phyloP scores from a whole-genome alignment of 345 rosid genomes.

The Populus deltoides region DNA sequence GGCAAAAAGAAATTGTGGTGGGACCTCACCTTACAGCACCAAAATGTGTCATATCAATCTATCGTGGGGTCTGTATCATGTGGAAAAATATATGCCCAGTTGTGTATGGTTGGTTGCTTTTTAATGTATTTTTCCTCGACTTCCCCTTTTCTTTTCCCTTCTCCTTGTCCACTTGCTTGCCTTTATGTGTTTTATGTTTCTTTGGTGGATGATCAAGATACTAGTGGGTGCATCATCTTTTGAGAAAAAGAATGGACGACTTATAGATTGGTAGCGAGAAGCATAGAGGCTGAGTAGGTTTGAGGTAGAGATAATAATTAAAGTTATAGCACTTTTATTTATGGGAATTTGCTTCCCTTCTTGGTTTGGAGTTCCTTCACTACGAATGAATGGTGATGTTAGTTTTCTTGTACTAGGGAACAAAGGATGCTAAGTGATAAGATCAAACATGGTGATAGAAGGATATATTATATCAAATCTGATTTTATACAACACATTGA shows the following conservation, averaged over 20 bases:
- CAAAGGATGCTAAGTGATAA: not conserved
- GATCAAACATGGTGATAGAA: not conserved
- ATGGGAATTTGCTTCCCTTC: not conserved
- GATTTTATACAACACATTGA: not conserved
- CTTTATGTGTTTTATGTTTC: not conserved
- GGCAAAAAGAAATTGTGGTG: constrained; percentile 44
- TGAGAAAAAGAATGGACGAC: not conserved
- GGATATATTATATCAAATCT: not conserved
- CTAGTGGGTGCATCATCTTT: not conserved
- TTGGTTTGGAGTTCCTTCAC: too few species aligned
- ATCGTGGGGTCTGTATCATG: constrained; percentile 36
- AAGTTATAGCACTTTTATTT: not conserved
- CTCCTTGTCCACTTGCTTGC: not conserved
- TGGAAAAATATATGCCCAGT: constrained; percentile 11
- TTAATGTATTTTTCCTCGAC: not conserved
- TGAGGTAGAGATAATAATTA: not conserved
- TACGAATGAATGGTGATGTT: not conserved
- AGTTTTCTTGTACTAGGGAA: not conserved
- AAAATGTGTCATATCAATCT: constrained; percentile 8
- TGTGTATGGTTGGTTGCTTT: constrained; percentile 19
- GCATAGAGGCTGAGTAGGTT: not conserved
- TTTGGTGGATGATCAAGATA: not conserved
- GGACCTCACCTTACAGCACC: constrained; percentile 39
- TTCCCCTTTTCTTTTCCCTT: not conserved
- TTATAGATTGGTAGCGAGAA: not conserved